Percentiles rank a stretch among this genome's conserved stretches.
Conservation (phyloP, 805 yeast genomes). For the Blastobotrys attinorum region DNA sequence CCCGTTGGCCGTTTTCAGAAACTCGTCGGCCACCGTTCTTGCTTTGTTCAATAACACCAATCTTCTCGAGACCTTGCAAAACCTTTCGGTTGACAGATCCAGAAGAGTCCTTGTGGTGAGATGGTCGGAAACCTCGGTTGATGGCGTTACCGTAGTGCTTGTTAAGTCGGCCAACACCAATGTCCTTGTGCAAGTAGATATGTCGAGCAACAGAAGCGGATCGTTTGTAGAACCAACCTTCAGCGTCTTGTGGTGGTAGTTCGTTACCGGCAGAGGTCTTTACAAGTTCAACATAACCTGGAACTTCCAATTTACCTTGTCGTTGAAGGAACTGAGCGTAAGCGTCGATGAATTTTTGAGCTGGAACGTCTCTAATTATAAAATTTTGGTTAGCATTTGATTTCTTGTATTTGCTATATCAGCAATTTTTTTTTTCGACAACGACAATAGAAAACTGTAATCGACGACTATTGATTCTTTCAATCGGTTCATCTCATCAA, state of each 20-base stretch:
- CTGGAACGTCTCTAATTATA: slow-evolving; percentile 95
- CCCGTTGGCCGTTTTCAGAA: slow-evolving; percentile 99
- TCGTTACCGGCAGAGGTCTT: slow-evolving; percentile 99
- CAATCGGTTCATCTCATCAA: too few species aligned
- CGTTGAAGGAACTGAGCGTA: slow-evolving; percentile 99
- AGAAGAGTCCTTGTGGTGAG: slow-evolving; percentile 97
- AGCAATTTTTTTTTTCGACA: neutral
- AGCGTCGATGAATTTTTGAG: slow-evolving; percentile 99
- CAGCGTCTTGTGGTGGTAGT: slow-evolving; percentile 99
- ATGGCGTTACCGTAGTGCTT: slow-evolving; percentile 98
- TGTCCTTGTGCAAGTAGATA: slow-evolving; percentile 98
- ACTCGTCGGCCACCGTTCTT: slow-evolving; percentile 99
- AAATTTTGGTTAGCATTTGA: neutral
- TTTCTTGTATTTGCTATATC: neutral
- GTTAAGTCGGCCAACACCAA: slow-evolving; percentile 99
- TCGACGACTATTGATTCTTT: too few species aligned
- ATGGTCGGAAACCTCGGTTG: slow-evolving; percentile 99
- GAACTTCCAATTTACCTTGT: slow-evolving; percentile 99
- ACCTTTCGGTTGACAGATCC: slow-evolving; percentile 99
- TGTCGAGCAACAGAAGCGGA: slow-evolving; percentile 99
- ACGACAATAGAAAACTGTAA: neutral
- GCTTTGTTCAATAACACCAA: slow-evolving; percentile 93
- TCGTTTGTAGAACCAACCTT: slow-evolving; percentile 99
- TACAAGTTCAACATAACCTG: slow-evolving; percentile 99
- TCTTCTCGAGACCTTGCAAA: slow-evolving; percentile 95